Evolutionary conservation across 23 red algal species (phyloP), one percentile per base, ranked within the genome.

Genomic region (Gracilaria gracilis): DNA sequence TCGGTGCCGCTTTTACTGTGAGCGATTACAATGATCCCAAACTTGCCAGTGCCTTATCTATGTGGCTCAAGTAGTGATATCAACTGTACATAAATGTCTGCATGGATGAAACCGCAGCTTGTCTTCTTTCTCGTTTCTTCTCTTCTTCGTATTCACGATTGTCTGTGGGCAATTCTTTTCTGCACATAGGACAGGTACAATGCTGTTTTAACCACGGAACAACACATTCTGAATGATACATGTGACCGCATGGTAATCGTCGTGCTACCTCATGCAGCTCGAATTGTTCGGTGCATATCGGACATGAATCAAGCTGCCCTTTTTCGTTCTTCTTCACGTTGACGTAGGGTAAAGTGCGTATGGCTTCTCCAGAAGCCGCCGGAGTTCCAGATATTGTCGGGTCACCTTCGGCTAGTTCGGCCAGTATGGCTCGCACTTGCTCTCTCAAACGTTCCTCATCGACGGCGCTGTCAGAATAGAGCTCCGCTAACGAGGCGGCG

Each of bases 1-100:
- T 80, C 7, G 90, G 90, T 25, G 90, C 90, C 5, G 81, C 90
- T 23, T 86, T 93, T 27, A 81, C 83, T 32, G 82, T 93, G 54
- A 40, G 40, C 16, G 90, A 93, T 50, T 93, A 86, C 47, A 85
- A 61, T 51, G 90, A 84, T 35, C 51, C 90, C 40, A 78, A 53
- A 34, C 62, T 92, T 21, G 57, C 3, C 53, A 79, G 57, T 27
- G 87, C 87, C 53, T 57, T 90, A 57, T 49, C 32, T 14, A 77
- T 66, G 54, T 80, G 73, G 87, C 36, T 81, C 37, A 62, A 67
- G n/a, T 53, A 74, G 61, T 48, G 62, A 58, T 59, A 39, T 72
- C 71, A 90, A 74, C 74, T 90, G 64, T 79, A 80, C 87, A 90
- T 90, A 44, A 65, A 64, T 33, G 71, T 42, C 23, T 53, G 87